Conservation (phyloP, 164 flowering plant species). For the Chloranthus sessilifolius region DNA sequence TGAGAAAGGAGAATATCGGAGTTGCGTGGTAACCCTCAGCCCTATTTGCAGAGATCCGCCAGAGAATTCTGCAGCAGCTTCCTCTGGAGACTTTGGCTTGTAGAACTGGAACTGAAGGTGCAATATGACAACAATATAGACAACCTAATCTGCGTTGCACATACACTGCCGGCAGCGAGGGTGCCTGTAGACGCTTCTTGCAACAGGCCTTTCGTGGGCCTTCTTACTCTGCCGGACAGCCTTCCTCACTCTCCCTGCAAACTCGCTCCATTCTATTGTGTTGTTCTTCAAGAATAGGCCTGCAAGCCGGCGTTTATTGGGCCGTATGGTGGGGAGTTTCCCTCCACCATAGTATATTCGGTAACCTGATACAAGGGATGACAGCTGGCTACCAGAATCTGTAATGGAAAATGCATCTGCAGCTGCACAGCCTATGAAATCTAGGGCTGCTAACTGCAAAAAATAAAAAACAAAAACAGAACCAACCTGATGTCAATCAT, state of each 20-base stretch:
- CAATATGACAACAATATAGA: too few relatives aligned
- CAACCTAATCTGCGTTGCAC: constrained; percentile 17
- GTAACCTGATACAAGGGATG: constrained; percentile 86
- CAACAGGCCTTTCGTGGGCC: constrained; percentile 25
- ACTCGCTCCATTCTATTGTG: constrained; percentile 74
- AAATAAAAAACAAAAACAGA: constrained; percentile 3
- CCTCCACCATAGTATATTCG: constrained; percentile 84
- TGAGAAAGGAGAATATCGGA: too few relatives aligned
- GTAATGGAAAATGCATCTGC: constrained; percentile 95
- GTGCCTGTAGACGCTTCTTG: constrained; percentile 31
- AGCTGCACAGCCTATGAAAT: constrained; percentile 90
- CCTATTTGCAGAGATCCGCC: too few relatives aligned
- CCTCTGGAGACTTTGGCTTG: too few relatives aligned
- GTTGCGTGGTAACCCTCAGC: too few relatives aligned
- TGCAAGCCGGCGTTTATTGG: constrained; percentile 95
- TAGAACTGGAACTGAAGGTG: too few relatives aligned
- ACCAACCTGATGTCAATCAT: too few relatives aligned
- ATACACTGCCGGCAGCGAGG: constrained; percentile 32
- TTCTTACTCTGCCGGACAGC: constrained; percentile 23
- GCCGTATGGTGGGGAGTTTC: constrained; percentile 76
- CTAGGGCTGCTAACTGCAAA: constrained; percentile 87
- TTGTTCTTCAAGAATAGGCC: constrained; percentile 66
- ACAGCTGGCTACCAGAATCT: constrained; percentile 94
- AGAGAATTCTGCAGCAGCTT: too few relatives aligned
- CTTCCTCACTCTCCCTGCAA: constrained; percentile 27